Percentiles rank a stretch among this genome's conserved stretches.
Conservation (phyloP, 306 rosid genomes). For the Pyrus communis region DNA sequence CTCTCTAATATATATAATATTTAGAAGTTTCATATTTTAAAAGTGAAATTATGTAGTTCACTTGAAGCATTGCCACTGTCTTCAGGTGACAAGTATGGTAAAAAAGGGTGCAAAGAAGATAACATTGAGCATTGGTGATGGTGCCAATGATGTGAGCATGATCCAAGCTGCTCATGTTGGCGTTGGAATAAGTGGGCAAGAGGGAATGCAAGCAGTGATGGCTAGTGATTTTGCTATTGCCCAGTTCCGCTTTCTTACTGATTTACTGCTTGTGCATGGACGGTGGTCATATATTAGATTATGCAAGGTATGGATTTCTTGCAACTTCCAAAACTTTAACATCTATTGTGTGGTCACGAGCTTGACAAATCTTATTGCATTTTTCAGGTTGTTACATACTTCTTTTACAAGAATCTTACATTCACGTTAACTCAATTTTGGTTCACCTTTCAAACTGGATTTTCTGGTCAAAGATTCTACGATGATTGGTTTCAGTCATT, state of each 20-base stretch:
- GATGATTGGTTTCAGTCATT: conserved; percentile 96
- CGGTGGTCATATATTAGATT: conserved; percentile 96
- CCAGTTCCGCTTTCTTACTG: conserved; percentile 90
- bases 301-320: conserved; percentile 68
- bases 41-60: not conserved
- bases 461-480: conserved; percentile 96
- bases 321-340: not conserved
- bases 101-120: conserved; percentile 85
- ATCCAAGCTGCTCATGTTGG: conserved; percentile 99
- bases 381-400: conserved; percentile 85
- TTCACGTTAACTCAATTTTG: conserved; percentile 96
- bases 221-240: conserved; percentile 99
- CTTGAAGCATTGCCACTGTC: not conserved
- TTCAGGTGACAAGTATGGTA: conserved; percentile 89
- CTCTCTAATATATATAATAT: not conserved
- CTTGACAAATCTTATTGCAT: conserved; percentile 7
- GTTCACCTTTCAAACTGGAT: conserved; percentile 97
- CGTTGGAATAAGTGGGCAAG: conserved; percentile 91
- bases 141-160: conserved; percentile 99
- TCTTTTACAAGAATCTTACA: conserved; percentile 95
- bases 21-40: not conserved
- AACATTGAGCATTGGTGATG: conserved; percentile 95
- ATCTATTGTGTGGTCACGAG: conserved; percentile 5
- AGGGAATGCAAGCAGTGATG: conserved; percentile 99
- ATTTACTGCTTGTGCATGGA: conserved; percentile 96